Base-by-base conservation (phyloP, 108 stramenopile species). In the Hondaea fermentalgiana region DNA sequence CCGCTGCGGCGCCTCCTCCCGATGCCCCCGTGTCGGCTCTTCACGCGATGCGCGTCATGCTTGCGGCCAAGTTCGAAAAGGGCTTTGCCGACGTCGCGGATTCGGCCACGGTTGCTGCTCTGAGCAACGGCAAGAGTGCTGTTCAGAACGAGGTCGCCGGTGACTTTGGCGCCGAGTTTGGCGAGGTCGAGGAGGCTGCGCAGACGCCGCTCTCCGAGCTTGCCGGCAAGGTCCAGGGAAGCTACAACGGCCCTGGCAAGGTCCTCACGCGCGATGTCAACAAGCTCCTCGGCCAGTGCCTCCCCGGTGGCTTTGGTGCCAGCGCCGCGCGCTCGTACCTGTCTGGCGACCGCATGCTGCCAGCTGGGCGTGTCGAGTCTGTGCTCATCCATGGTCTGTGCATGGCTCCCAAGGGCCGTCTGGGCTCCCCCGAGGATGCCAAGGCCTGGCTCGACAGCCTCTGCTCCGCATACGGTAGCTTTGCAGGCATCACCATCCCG, bases 191-290 rank as follows among this genome's bases (percentile, higher is more conserved):
- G n/a, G 51, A 83, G 14, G 51, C 49, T 35, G 76, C 76, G 51
- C 49, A 83, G 51, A 53, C n/a, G 45, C 76, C 76, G 51, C 45
- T 83, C 51, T n/a, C 76, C 6, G 76, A 83, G 76, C 76, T 83
- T 8, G 76, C 76, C 8, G 51, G 49, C 51, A 53, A 23, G 49
- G 19, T 83, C 28, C 76, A 47, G 51, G 64, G 35, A 8, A 23
- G 76, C 76, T 83, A 83, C 76, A 83, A 53, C 76, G 76, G 49
- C 8, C 76, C 76, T 12, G 76, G 76, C 49, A 83, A 83, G 51
- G 76, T 83, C 19, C 45, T 83, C 25, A 83, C 49, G 1, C 45
- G 51, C 12, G 51, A 53, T 23, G 28, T 83, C 10, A 53, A 47
- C 76, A 83, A 83, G 76, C n/a, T 83, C 12, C 76, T 83, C 28